Percentiles rank a stretch among this genome's conserved stretches.
Conservation (phyloP, 2,329 filamentous ascomycete species). For the Zasmidium citrigriseum region DNA sequence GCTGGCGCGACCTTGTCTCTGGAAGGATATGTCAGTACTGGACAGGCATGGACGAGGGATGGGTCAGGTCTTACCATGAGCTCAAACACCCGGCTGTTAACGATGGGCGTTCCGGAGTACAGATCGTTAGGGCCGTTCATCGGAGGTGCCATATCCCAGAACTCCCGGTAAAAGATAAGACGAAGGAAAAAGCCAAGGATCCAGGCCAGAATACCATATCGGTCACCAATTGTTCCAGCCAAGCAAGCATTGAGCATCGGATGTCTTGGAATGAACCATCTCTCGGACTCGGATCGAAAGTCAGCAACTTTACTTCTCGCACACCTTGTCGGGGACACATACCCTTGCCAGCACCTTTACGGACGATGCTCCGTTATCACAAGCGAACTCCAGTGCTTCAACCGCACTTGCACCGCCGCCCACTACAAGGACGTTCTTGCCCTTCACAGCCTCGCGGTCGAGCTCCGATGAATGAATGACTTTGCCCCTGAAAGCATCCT, state of each 20-base stretch:
- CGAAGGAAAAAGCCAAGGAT: conserved; percentile 75
- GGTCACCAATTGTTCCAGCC: conserved; percentile 73
- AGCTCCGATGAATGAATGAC: conserved; percentile 77
- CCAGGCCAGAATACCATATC: conserved; percentile 70
- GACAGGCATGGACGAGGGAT: background rate
- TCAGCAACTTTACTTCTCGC: background rate
- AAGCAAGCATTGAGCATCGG: conserved; percentile 71
- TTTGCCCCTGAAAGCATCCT: conserved; percentile 61
- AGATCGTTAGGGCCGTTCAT: conserved; percentile 60
- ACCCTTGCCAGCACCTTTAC: conserved; percentile 62
- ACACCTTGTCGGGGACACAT: background rate
- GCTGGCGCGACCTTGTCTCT: conserved; percentile 69
- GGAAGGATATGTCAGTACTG: conserved; percentile 67
- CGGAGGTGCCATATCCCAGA: conserved; percentile 70
- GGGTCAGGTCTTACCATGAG: conserved; percentile 60
- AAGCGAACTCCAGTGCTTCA: conserved; percentile 78
- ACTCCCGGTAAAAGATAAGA: conserved; percentile 79
- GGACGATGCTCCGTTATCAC: conserved; percentile 64
- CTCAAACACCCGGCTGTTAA: conserved; percentile 17
- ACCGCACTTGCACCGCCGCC: conserved; percentile 81
- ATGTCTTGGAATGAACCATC: conserved; percentile 62
- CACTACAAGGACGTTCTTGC: conserved; percentile 74
- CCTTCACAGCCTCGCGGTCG: conserved; percentile 69
- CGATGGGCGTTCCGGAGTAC: conserved; percentile 70
- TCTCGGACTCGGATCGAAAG: conserved; percentile 42